phyloP scores from a whole-genome alignment of 805 yeast species.

The Candida boidinii region DNA sequence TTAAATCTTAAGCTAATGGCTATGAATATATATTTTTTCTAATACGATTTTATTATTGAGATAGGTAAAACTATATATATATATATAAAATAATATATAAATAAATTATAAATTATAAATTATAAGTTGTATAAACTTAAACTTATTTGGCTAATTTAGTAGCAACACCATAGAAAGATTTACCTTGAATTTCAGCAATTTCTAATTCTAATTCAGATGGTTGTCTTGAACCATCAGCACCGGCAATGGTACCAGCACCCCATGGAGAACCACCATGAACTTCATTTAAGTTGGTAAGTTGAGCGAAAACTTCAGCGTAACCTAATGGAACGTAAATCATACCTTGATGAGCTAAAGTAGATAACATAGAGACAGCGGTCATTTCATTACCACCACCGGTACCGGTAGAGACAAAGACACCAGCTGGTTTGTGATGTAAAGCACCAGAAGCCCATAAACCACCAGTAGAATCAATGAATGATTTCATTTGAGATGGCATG shows the following conservation, averaged over 20 bases:
- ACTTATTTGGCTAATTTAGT: slow-evolving; percentile 16
- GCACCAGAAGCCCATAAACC: slow-evolving; percentile 72
- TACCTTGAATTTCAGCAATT: slow-evolving; percentile 62
- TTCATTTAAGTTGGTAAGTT: slow-evolving; percentile 48
- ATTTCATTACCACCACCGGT: slow-evolving; percentile 82
- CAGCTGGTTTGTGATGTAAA: slow-evolving; percentile 66
- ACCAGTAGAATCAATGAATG: slow-evolving; percentile 75
- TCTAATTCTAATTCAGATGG: slow-evolving; percentile 57
- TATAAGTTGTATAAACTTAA: too few relatives aligned
- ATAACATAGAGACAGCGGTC: slow-evolving; percentile 55
- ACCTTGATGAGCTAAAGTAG: slow-evolving; percentile 72
- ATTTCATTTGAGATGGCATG: slow-evolving; percentile 68
- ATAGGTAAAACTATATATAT: too few relatives aligned
- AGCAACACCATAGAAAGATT: slow-evolving; percentile 44
- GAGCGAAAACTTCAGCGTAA: slow-evolving; percentile 46
- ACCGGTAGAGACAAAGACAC: slow-evolving; percentile 66
- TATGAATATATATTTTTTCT: too few relatives aligned
- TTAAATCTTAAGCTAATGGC: too few relatives aligned
- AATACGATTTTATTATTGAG: too few relatives aligned
- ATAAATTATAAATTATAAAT: too few relatives aligned
- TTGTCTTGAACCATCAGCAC: slow-evolving; percentile 66
- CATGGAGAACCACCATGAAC: slow-evolving; percentile 77
- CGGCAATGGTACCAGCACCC: slow-evolving; percentile 82
- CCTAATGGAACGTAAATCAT: slow-evolving; percentile 77
- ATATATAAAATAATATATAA: too few relatives aligned